Percentiles rank a stretch among this genome's conserved stretches.
phyloP scores from a whole-genome alignment of 2,329 filamentous ascomycete species.

The Colletotrichum melonis region DNA sequence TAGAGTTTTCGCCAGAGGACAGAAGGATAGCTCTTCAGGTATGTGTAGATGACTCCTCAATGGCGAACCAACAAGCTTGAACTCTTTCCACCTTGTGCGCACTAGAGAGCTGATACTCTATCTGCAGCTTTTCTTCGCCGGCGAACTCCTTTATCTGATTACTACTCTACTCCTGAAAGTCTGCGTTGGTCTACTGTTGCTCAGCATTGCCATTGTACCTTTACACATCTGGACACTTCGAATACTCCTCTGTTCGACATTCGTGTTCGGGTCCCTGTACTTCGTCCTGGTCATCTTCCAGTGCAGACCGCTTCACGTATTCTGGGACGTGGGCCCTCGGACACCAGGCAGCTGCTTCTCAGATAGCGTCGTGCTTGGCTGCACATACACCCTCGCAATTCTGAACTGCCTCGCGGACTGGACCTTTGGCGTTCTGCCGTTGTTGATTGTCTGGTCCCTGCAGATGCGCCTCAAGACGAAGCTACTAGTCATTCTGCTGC shows the following conservation, averaged over 20 bases:
- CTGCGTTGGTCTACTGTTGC: slow-evolving; percentile 53
- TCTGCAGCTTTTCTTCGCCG: slow-evolving; percentile 49
- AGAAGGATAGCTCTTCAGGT: slow-evolving; percentile 43
- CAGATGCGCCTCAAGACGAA: slow-evolving; percentile 52
- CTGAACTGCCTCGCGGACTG: slow-evolving; percentile 52
- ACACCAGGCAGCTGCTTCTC: slow-evolving; percentile 44
- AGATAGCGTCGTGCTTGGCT: slow-evolving; percentile 38
- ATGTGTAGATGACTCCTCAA: neutral
- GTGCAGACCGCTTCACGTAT: slow-evolving; percentile 49
- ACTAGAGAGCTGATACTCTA: too few relatives aligned
- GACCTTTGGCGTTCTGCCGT: slow-evolving; percentile 50
- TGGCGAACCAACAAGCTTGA: neutral
- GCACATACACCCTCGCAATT: slow-evolving; percentile 51
- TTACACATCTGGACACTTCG: slow-evolving; percentile 49
- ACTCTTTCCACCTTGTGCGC: neutral
- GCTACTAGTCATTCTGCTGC: slow-evolving; percentile 44
- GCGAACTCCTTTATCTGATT: slow-evolving; percentile 51
- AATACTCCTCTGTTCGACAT: slow-evolving; percentile 45
- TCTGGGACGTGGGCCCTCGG: slow-evolving; percentile 46
- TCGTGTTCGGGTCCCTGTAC: slow-evolving; percentile 49
- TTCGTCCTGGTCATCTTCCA: slow-evolving; percentile 54
- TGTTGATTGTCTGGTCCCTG: slow-evolving; percentile 53
- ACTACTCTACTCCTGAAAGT: slow-evolving; percentile 45
- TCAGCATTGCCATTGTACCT: slow-evolving; percentile 50
- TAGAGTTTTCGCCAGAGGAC: slow-evolving; percentile 32